A percentile compares a stretch with the other conserved stretches of the same genome.
These are phyloP conservation scores for Stachybotrys elegans DNA, from an alignment of 2,329 filamentous ascomycete species.

Conservation along the genomic window DNA sequence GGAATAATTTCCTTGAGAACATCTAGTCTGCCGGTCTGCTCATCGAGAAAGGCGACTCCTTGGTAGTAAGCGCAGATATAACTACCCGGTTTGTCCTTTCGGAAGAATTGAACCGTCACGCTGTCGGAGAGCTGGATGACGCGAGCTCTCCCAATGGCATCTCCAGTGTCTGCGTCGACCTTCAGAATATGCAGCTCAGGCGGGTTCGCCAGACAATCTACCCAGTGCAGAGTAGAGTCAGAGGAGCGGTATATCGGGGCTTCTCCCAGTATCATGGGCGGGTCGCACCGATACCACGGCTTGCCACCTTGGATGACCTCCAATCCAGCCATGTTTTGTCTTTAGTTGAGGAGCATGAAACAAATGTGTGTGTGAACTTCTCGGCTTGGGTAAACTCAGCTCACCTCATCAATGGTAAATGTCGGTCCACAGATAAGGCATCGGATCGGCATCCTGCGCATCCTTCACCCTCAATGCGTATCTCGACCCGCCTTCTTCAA, in stretches of 20 bases:
- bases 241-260: neutral
- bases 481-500: no score
- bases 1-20: neutral
- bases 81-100: neutral
- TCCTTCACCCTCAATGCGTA: no score
- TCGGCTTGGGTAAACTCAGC: no score
- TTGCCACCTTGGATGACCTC: neutral
- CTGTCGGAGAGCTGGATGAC: neutral
- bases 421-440: no score
- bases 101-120: neutral
- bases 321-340: neutral
- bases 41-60: neutral
- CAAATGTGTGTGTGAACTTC: neutral
- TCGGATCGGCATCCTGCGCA: no score
- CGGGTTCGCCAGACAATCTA: neutral
- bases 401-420: no score
- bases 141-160: neutral
- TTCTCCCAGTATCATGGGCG: neutral
- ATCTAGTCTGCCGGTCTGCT: neutral
- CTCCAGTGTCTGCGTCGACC: neutral
- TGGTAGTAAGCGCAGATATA: neutral
- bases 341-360: no score
- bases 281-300: neutral
- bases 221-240: neutral
- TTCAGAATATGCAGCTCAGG: neutral